These are phyloP conservation scores for Phalaenopsis equestris DNA, from an alignment of 106 monocot species.

Conservation along the genomic window DNA sequence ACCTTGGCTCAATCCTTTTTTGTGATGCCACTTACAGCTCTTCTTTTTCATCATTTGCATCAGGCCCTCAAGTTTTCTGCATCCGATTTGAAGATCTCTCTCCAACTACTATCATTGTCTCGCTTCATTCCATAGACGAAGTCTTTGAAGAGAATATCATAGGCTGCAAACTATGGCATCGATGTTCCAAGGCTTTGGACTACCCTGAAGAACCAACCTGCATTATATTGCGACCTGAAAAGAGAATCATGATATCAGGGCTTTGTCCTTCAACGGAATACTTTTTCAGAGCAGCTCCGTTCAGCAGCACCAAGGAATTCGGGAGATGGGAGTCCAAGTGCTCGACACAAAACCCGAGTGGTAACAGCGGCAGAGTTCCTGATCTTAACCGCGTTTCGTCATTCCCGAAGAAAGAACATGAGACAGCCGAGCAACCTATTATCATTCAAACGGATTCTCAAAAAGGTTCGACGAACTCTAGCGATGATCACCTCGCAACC, in stretches of 20 bases:
- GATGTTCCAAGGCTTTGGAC: conserved; percentile 17
- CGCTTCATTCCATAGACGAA: conserved; percentile 31
- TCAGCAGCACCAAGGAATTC: conserved; percentile 39
- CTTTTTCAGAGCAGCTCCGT: conserved; percentile 51
- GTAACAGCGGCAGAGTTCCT: conserved; percentile 18
- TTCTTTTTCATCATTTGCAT: neutral
- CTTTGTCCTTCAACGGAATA: conserved; percentile 52
- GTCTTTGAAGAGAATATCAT: conserved; percentile 39
- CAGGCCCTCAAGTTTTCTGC: conserved; percentile 26
- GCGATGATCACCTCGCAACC: conserved; percentile 23
- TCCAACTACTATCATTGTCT: conserved; percentile 32
- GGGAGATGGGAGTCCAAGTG: conserved; percentile 48
- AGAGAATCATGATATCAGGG: conserved; percentile 42
- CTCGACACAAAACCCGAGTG: conserved; percentile 26
- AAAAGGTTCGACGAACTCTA: conserved; percentile 64
- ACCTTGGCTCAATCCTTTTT: neutral
- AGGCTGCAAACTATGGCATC: conserved; percentile 55
- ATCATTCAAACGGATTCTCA: conserved; percentile 49
- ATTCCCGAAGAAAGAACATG: conserved; percentile 16
- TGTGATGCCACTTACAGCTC: neutral
- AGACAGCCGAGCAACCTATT: conserved; percentile 11
- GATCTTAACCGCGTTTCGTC: conserved; percentile 15
- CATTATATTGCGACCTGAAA: conserved; percentile 34
- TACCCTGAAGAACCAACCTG: conserved; percentile 47
- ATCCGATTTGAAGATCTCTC: conserved; percentile 51